Evolutionary conservation across 305 asterid species (phyloP), one percentile per base, ranked within the genome.

Genomic region (Rubia peregrina): DNA sequence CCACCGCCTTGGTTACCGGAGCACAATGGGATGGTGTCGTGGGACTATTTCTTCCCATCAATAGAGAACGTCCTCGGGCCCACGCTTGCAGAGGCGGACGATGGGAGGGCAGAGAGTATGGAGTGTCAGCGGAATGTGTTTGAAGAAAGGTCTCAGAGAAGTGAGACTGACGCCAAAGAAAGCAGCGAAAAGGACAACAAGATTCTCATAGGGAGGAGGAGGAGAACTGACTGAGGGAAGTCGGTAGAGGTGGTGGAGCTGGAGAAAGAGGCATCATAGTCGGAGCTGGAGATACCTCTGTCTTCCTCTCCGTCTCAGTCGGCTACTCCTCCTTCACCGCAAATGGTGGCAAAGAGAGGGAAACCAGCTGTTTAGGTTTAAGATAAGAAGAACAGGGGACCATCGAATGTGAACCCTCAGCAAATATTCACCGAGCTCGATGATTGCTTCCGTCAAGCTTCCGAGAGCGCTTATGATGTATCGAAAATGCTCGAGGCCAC

Each of bases 401-500:
- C 74, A 30, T 77, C 75, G 3, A 78, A 77, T 74, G 71, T 78
- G 71, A 89, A 75, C 79, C 73, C 91, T 81, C 61, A 76, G 79
- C 82, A 85, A 76, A 87, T 94, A 84, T 89, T 94, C 73, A 76
- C 76, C 46, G 87, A 85, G 4, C 87, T 95, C 49, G 98, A 95
- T 85, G 96, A 95, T 80, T 90, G 93, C 77, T 95, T 95, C 76
- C 95, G 92, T 12, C 83, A 82, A 82, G 98, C 98, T 40, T 95
- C 91, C 0, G 92, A 92, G 80, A 90, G 99, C 76, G 97, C 98
- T 75, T 89, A 87, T 13, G 99, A 92, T 16, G 96, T 95, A 42
- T 90, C 97, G 6, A 83, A 95, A 71, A 92, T 91, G 98, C 97
- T 95, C 7, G 97, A 95, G 85, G 99, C 99, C 0, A 87, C 90